A percentile compares a stretch with the other conserved stretches of the same genome.
Evolutionary conservation across 139 green algal genomes (phyloP).

Genomic region (Choricystis sp.): DNA sequence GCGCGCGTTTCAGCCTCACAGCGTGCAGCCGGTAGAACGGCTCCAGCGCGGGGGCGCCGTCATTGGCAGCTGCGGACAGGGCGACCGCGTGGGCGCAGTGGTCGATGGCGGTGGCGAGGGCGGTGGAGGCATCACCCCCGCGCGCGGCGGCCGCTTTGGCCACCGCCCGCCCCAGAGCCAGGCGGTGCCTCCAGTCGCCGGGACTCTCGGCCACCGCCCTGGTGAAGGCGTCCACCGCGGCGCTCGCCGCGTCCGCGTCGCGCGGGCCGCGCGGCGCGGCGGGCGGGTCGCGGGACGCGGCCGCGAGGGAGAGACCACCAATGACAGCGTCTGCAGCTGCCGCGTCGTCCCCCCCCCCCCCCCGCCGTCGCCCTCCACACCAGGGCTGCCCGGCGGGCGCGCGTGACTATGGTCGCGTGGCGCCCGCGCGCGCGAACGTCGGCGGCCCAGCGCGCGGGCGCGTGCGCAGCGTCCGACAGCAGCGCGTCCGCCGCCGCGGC

Average conservation of each 20-base stretch:
- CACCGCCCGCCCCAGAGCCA: background rate
- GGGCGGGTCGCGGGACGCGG: too few species aligned
- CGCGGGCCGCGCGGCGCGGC: too few species aligned
- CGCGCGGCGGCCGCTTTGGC: background rate
- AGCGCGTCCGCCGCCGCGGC: background rate
- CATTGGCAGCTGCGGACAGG: background rate
- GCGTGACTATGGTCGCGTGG: too few species aligned
- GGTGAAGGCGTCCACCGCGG: background rate
- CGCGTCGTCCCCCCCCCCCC: background rate
- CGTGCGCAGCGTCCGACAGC: background rate
- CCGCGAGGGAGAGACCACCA: background rate
- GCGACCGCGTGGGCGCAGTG: constrained; percentile 1
- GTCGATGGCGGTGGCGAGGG: background rate
- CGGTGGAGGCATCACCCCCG: too few species aligned
- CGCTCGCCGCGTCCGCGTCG: background rate
- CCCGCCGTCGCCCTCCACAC: too few species aligned
- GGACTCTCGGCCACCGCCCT: too few species aligned
- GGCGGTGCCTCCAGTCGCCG: background rate
- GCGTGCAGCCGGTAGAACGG: constrained; percentile 15
- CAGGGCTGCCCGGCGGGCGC: background rate
- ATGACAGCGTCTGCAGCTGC: background rate
- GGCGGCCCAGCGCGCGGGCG: background rate
- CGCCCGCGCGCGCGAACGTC: too few species aligned
- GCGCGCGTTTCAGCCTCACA: constrained; percentile 4
- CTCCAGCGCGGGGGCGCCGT: constrained; percentile 6